phyloP scores from a whole-genome alignment of 2,329 filamentous ascomycete genomes.

The Leptographium wingfieldii region DNA sequence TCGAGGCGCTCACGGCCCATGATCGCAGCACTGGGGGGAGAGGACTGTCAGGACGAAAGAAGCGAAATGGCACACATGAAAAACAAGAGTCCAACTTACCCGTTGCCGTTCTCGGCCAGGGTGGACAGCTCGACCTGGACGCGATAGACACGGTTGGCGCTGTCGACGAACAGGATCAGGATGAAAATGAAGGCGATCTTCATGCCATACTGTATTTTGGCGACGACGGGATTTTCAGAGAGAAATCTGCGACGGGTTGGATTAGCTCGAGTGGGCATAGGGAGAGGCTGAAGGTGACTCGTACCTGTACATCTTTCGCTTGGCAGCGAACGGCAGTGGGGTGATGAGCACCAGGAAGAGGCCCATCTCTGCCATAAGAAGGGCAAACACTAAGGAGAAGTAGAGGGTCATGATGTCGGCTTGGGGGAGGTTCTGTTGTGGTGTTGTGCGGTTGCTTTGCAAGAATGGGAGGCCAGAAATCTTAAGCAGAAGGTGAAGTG shows the following conservation, averaged over 20 bases:
- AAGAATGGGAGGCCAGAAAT: too few species aligned
- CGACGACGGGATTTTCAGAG: constrained; percentile 71
- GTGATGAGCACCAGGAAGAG: constrained; percentile 71
- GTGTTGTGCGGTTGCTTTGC: too few species aligned
- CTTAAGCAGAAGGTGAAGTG: background rate
- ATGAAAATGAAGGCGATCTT: constrained; percentile 99
- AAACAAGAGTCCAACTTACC: constrained; percentile 26
- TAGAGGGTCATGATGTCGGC: constrained; percentile 42
- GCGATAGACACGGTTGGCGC: constrained; percentile 88
- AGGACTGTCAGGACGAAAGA: constrained; percentile 12
- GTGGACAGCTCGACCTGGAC: constrained; percentile 79
- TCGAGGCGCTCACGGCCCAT: constrained; percentile 93
- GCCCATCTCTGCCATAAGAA: constrained; percentile 72
- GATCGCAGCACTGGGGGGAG: constrained; percentile 41
- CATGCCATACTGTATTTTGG: constrained; percentile 92
- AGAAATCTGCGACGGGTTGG: constrained; percentile 55
- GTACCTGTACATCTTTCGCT: constrained; percentile 70
- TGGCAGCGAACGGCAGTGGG: constrained; percentile 76
- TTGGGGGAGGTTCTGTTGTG: background rate
- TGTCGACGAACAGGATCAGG: constrained; percentile 93
- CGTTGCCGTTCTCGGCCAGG: constrained; percentile 48
- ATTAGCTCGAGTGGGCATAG: background rate
- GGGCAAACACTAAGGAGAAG: constrained; percentile 58
- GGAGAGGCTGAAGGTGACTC: constrained; percentile 14
- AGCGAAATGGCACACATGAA: background rate